Conservation (phyloP, 1,284 basidiomycete species). For the Apiotrichum porosum region DNA sequence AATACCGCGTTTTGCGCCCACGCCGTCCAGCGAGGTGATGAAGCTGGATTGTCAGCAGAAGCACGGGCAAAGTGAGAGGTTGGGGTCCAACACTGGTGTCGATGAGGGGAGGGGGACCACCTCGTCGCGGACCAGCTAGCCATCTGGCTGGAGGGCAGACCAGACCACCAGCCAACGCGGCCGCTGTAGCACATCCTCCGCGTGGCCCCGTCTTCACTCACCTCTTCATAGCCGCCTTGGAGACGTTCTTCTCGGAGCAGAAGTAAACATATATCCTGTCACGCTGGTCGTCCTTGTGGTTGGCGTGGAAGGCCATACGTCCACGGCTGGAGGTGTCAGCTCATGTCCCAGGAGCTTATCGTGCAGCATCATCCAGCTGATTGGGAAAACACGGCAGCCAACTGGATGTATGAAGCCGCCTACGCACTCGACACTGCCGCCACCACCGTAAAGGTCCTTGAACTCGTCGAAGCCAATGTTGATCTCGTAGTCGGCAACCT, state of each 20-base stretch:
- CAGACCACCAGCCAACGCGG: too few species aligned
- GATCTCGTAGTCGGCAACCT: slow-evolving; percentile 49
- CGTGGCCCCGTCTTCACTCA: too few species aligned
- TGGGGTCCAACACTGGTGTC: too few species aligned
- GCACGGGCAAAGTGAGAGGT: too few species aligned
- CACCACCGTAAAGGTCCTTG: slow-evolving; percentile 33
- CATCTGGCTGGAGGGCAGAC: too few species aligned
- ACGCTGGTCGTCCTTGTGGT: slow-evolving; percentile 60
- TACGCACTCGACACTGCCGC: slow-evolving; percentile 42
- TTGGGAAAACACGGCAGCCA: too few species aligned
- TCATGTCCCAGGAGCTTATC: not conserved
- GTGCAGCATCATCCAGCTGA: not conserved
- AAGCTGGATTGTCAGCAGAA: slow-evolving; percentile 55
- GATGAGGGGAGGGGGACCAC: too few species aligned
- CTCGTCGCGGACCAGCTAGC: too few species aligned
- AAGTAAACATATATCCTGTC: slow-evolving; percentile 94
- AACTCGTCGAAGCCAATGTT: slow-evolving; percentile 49
- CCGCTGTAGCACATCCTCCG: too few species aligned
- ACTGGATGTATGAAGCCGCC: too few species aligned
- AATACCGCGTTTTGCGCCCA: slow-evolving; percentile 82
- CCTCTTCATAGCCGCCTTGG: slow-evolving; percentile 95
- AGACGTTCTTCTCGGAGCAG: slow-evolving; percentile 84
- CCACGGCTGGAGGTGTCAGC: too few species aligned
- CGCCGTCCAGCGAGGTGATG: slow-evolving; percentile 79
- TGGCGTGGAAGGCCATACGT: slow-evolving; percentile 82